A percentile compares a stretch with the other conserved stretches of the same genome.
phyloP scores from a whole-genome alignment of 148 eudicot genomes.

The Suaeda aralocaspica region DNA sequence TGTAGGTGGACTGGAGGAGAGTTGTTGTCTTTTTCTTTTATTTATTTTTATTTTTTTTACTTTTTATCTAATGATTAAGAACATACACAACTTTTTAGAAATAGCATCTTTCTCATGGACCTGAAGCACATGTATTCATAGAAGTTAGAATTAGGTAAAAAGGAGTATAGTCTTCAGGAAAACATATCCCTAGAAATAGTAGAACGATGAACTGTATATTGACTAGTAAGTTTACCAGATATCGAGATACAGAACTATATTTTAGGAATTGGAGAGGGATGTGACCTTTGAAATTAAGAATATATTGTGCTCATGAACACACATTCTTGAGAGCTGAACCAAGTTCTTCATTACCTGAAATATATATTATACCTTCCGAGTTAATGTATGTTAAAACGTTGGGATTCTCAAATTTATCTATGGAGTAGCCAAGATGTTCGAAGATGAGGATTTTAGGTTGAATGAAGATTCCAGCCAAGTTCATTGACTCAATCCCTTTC shows the following conservation, averaged over 20 bases:
- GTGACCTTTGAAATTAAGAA: not conserved
- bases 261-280: not conserved
- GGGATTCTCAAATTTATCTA: not conserved
- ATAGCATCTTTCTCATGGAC: not conserved
- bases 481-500: not conserved
- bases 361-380: not conserved
- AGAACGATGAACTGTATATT: not conserved
- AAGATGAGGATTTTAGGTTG: not conserved
- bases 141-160: not conserved
- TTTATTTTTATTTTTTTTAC: too few species aligned
- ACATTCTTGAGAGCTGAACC: not conserved
- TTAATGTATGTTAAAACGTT: not conserved
- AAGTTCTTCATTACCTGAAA: not conserved
- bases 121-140: not conserved
- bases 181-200: not conserved
- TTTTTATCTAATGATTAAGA: too few species aligned
- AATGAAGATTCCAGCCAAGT: not conserved
- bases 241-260: too few species aligned
- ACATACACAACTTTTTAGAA: too few species aligned
- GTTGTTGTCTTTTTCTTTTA: too few species aligned
- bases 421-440: not conserved
- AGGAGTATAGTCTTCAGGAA: not conserved
- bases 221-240: not conserved
- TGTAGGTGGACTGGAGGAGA: too few species aligned
- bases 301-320: not conserved